Conservation (phyloP, 1,284 basidiomycete genomes). For the Irpex rosettiformis region DNA sequence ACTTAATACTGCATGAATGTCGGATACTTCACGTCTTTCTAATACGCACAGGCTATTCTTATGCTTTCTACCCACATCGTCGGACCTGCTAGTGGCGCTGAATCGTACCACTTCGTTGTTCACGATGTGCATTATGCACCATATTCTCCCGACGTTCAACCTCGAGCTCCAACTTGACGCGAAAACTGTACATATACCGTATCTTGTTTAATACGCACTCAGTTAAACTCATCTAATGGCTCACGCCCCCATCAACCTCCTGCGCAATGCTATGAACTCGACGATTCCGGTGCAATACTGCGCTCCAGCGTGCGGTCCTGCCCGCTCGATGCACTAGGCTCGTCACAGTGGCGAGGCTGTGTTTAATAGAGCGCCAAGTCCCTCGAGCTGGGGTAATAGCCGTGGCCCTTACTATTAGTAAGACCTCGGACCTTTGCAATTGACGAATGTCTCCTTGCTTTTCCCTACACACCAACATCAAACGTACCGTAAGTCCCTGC, state of each 20-base stretch:
- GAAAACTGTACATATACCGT: not conserved
- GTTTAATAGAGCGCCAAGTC: too few relatives aligned
- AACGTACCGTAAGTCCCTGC: not conserved
- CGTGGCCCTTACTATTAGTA: too few relatives aligned
- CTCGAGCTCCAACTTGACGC: not conserved
- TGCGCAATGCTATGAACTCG: too few relatives aligned
- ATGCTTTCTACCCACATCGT: not conserved
- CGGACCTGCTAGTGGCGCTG: not conserved
- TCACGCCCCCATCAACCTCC: too few relatives aligned
- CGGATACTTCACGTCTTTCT: not conserved
- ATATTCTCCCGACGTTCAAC: conserved; percentile 8
- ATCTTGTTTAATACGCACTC: conserved; percentile 3
- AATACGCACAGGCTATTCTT: not conserved
- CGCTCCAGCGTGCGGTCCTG: too few relatives aligned
- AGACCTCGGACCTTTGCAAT: too few relatives aligned
- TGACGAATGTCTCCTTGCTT: too few relatives aligned
- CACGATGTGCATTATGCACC: conserved; percentile 2
- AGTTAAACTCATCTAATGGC: too few relatives aligned
- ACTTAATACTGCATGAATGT: conserved; percentile 7
- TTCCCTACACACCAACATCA: not conserved
- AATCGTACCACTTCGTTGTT: not conserved
- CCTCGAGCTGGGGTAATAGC: too few relatives aligned
- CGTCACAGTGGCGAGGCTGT: too few relatives aligned
- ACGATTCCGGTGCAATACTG: too few relatives aligned
- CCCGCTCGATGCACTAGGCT: too few relatives aligned